Evolutionary conservation across 1,284 basidiomycete species (phyloP).

Genomic region (Tremellales sp.): DNA sequence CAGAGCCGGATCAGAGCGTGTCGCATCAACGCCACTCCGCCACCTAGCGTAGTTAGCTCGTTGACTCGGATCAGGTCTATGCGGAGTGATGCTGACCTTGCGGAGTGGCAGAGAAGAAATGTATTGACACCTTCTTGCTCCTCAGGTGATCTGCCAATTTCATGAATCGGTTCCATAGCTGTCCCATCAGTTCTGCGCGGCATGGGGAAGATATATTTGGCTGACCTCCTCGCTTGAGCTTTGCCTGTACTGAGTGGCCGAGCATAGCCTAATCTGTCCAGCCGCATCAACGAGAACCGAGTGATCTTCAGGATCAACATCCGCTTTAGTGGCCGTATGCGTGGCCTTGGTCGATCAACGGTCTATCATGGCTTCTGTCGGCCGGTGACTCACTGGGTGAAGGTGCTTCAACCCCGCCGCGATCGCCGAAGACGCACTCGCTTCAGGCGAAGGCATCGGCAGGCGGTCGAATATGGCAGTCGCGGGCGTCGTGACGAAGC

Average conservation of each 20-base stretch:
- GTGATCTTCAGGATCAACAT: slow-evolving; percentile 23
- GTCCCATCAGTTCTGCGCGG: background rate
- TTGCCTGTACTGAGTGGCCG: slow-evolving; percentile 36
- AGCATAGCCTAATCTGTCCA: slow-evolving; percentile 32
- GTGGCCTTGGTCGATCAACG: slow-evolving; percentile 26
- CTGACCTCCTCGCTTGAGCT: slow-evolving; percentile 35
- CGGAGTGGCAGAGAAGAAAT: slow-evolving; percentile 84
- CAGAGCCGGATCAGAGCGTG: slow-evolving; percentile 81
- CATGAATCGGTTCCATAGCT: slow-evolving; percentile 50
- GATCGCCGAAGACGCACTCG: slow-evolving; percentile 38
- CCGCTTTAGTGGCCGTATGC: slow-evolving; percentile 35
- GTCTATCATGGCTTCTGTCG: background rate
- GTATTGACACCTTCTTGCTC: slow-evolving; percentile 75
- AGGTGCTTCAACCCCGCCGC: slow-evolving; percentile 33
- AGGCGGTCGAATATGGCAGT: slow-evolving; percentile 37
- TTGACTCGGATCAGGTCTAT: too few relatives aligned
- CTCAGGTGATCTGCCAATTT: slow-evolving; percentile 75
- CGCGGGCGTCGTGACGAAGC: slow-evolving; percentile 35
- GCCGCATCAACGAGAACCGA: slow-evolving; percentile 40
- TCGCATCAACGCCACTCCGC: slow-evolving; percentile 85
- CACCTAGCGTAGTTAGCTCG: slow-evolving; percentile 51
- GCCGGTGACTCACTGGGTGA: slow-evolving; percentile 21
- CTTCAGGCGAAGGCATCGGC: slow-evolving; percentile 32
- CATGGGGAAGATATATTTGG: background rate
- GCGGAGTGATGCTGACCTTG: slow-evolving; percentile 56